phyloP scores from a whole-genome alignment of 305 asterid species.

The Fraxinus xanthoxyloides region DNA sequence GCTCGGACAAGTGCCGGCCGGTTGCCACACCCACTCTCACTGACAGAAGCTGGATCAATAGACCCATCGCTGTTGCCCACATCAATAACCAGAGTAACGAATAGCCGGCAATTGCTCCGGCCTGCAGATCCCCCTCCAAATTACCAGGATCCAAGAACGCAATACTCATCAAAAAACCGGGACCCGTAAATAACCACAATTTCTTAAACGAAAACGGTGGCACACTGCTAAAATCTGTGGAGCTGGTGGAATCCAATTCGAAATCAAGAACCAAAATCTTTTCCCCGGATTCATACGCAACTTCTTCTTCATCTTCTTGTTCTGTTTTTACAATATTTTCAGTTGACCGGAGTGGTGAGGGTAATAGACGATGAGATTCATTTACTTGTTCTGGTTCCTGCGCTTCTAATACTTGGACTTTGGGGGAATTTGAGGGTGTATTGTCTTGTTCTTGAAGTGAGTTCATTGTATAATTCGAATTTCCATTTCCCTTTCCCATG shows the following conservation, averaged over 20 bases:
- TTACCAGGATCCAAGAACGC: slow-evolving; percentile 94
- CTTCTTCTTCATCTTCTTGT: slow-evolving; percentile 42
- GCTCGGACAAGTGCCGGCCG: slow-evolving; percentile 91
- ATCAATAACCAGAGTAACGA: slow-evolving; percentile 76
- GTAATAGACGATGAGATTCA: slow-evolving; percentile 50
- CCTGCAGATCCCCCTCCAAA: slow-evolving; percentile 92
- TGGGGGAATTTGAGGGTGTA: slow-evolving; percentile 27
- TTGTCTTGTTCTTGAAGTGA: slow-evolving; percentile 36
- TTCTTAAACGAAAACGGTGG: slow-evolving; percentile 80
- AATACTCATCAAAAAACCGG: slow-evolving; percentile 90
- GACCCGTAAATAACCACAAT: slow-evolving; percentile 84
- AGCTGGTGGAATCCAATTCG: slow-evolving; percentile 42
- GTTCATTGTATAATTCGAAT: slow-evolving; percentile 39
- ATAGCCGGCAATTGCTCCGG: slow-evolving; percentile 93
- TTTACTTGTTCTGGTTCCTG: slow-evolving; percentile 32
- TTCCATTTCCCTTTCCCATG: background rate
- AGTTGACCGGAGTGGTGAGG: slow-evolving; percentile 28
- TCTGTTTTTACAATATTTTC: slow-evolving; percentile 13
- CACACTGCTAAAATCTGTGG: slow-evolving; percentile 38
- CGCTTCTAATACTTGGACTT: slow-evolving; percentile 13
- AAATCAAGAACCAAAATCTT: slow-evolving; percentile 52
- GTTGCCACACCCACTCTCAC: slow-evolving; percentile 85
- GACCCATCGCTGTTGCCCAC: slow-evolving; percentile 92
- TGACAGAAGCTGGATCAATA: slow-evolving; percentile 80
- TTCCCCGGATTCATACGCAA: slow-evolving; percentile 60